phyloP scores from a whole-genome alignment of 2,329 filamentous ascomycete genomes.

The Alternaria sp. region DNA sequence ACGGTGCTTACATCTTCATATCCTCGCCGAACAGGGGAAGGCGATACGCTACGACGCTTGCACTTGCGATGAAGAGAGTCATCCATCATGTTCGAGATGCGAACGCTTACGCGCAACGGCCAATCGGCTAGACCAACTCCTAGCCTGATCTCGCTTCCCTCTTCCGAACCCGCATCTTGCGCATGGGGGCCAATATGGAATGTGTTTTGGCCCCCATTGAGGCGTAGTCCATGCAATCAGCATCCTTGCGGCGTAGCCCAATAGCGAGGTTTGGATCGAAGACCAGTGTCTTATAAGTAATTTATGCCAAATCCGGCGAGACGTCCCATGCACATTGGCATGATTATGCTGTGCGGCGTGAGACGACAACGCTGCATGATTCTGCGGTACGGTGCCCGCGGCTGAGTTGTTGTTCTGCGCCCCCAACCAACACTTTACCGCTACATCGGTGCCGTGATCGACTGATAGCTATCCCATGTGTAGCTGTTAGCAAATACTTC shows the following conservation, averaged over 20 bases:
- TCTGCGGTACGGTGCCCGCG: background rate
- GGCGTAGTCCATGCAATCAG: background rate
- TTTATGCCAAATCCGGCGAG: background rate
- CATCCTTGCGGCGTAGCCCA: background rate
- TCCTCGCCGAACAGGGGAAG: background rate
- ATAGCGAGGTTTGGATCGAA: slow-evolving; percentile 9
- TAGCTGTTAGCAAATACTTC: background rate
- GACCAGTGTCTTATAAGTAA: background rate
- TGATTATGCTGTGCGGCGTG: background rate
- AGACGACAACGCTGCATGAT: background rate
- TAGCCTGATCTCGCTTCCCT: background rate
- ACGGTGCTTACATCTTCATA: background rate
- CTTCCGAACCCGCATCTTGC: background rate
- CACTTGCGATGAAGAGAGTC: background rate
- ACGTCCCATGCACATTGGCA: background rate
- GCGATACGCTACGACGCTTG: background rate
- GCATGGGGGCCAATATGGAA: background rate
- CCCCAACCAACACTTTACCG: background rate
- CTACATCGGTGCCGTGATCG: background rate
- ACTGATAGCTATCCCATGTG: background rate
- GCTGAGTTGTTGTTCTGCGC: background rate
- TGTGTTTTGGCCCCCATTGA: slow-evolving; percentile 9
- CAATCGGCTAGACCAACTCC: too few species aligned
- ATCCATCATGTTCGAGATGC: too few species aligned
- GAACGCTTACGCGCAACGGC: background rate